Base-by-base conservation (phyloP, 805 yeast species). In the Starmerella sp. region DNA sequence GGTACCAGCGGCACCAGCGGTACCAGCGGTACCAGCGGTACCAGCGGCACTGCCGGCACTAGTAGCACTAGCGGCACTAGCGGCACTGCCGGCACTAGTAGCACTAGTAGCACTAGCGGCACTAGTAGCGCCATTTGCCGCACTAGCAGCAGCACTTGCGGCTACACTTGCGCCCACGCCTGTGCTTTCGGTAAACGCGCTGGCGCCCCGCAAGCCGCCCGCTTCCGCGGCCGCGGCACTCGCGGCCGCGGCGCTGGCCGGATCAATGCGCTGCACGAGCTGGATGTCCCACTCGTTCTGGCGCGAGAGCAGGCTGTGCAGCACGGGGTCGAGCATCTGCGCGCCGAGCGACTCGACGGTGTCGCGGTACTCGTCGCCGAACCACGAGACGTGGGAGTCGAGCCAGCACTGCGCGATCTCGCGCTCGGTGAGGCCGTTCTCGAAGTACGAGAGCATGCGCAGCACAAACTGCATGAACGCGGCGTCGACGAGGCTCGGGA, bases 331-430 rank as follows among this genome's bases (percentile, higher is more conserved):
- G 4, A 46, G 49, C 49, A 46, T 32, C 30, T 17, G 10, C n/a
- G 38, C 6, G 30, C 49, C 49, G 15, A 46, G 38, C 6, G 31
- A 6, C 7, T 15, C 49, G 39, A 46, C 49, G 9, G 41, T 34
- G 13, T 32, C 39, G 31, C 31, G 38, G 15, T 46, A 7, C 7
- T n/a, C 30, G 49, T 46, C 49, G 38, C 49, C 49, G 15, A 46
- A 46, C 49, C 49, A 46, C 14, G 17, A 4, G 4, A 7, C 5
- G 30, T 46, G 49, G 14, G 34, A 31, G 5, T 32, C 39, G 5
- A 46, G 39, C 49, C 49, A 46, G 31, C 17, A 32, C 49, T 34
- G 31, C 14, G 49, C 49, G 49, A 46, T 46, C 49, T 46, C 49
- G 10, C 31, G 39, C 49, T 32, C 39, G 22, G 49, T 46, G 31